Conservation (phyloP, 192 early-diverging fungal genomes). For the Rhizoclosmatium sp. region DNA sequence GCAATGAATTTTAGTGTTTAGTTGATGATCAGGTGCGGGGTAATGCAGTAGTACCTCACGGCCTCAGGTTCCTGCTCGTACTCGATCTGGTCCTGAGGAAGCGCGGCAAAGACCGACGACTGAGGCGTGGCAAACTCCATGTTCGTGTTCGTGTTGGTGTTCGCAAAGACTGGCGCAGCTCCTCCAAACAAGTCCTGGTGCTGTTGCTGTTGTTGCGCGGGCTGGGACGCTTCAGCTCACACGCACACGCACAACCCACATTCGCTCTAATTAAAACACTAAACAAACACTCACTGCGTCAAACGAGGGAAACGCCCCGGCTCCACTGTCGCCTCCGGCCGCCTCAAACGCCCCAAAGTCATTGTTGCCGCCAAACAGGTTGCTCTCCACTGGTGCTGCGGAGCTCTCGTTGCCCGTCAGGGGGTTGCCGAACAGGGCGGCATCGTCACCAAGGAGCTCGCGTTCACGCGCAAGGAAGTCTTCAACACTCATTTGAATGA, state of each 20-base stretch:
- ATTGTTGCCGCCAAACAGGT: background rate
- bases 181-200: background rate
- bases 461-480: conserved; percentile 65
- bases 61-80: conserved; percentile 17
- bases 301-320: background rate
- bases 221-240: background rate
- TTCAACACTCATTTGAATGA: background rate
- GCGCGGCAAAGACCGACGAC: background rate
- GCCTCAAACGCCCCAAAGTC: conserved; percentile 19
- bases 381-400: background rate
- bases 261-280: background rate
- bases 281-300: background rate
- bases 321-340: background rate
- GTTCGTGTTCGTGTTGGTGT: too few species aligned
- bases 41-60: conserved; percentile 7
- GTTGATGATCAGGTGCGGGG: background rate
- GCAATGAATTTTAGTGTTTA: background rate
- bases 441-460: conserved; percentile 59
- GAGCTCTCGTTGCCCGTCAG: conserved; percentile 3
- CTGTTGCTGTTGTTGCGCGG: background rate
- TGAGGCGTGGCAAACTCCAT: too few species aligned
- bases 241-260: background rate
- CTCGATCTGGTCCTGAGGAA: conserved; percentile 9
- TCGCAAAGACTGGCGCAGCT: background rate
- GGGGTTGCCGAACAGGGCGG: conserved; percentile 60